Percentiles rank a stretch among this genome's conserved stretches.
These are phyloP conservation scores for Warburgia ugandensis DNA, from an alignment of 164 flowering plant species.

Conservation along the genomic window DNA sequence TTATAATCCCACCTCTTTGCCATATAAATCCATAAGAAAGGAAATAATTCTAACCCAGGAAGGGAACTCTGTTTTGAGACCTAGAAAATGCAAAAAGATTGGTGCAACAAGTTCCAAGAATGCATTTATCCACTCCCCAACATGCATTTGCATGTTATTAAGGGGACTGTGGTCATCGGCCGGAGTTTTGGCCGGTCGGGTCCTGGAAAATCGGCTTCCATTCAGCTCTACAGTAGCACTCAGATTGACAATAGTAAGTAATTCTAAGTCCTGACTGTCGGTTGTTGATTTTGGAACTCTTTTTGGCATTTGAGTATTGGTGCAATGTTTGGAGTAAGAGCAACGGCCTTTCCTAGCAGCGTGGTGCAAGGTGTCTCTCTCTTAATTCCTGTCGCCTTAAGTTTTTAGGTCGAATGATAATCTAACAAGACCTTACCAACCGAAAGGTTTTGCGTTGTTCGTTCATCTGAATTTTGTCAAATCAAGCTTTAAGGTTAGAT, in stretches of 20 bases:
- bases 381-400: not conserved
- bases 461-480: too few relatives aligned
- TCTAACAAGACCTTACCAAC: too few relatives aligned
- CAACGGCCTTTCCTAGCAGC: too few relatives aligned
- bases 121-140: slow-evolving; percentile 1
- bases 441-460: too few relatives aligned
- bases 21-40: not conserved
- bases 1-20: not conserved
- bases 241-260: slow-evolving; percentile 30
- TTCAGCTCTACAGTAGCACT: slow-evolving; percentile 33
- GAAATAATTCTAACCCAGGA: not conserved
- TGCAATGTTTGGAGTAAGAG: not conserved
- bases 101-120: slow-evolving; percentile 1
- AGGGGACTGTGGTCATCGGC: slow-evolving; percentile 12
- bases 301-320: slow-evolving; percentile 16
- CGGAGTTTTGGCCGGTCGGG: slow-evolving; percentile 13
- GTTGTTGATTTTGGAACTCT: not conserved
- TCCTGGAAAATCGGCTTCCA: slow-evolving; percentile 30
- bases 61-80: not conserved
- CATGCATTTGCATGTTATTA: slow-evolving; percentile 1
- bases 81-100: slow-evolving; percentile 9
- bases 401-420: not conserved
- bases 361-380: not conserved
- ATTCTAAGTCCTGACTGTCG: not conserved
- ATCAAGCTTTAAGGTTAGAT: too few relatives aligned